These are phyloP conservation scores for Pseudogymnoascus sp. DNA, from an alignment of 2,329 filamentous ascomycete genomes.

Conservation along the genomic window DNA sequence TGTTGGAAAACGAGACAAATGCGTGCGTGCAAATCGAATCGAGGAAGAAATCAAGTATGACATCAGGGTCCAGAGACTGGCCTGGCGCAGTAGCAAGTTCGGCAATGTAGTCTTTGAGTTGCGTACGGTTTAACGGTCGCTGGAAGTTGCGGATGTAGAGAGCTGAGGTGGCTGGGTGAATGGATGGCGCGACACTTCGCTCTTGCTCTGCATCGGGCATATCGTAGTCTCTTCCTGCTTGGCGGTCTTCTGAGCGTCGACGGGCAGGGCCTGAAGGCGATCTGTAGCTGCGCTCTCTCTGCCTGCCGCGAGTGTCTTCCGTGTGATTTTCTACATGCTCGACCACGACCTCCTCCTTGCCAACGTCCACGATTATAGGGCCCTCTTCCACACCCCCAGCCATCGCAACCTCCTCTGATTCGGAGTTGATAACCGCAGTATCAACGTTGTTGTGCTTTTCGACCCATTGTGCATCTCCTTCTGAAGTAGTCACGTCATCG, in stretches of 20 bases:
- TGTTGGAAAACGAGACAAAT: slow-evolving; percentile 63
- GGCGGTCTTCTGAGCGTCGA: slow-evolving; percentile 13
- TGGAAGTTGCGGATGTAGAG: slow-evolving; percentile 89
- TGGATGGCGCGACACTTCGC: slow-evolving; percentile 42
- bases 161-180: slow-evolving; percentile 65
- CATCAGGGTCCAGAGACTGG: slow-evolving; percentile 41
- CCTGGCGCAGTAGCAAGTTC: slow-evolving; percentile 56
- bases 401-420: slow-evolving; percentile 9
- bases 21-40: slow-evolving; percentile 85
- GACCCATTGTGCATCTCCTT: slow-evolving; percentile 18
- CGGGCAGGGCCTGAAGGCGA: neutral
- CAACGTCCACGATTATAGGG: slow-evolving; percentile 15
- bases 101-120: slow-evolving; percentile 61
- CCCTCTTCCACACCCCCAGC: slow-evolving; percentile 8
- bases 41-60: slow-evolving; percentile 65
- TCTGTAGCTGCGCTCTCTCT: neutral
- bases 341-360: slow-evolving; percentile 16
- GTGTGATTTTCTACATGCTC: slow-evolving; percentile 2
- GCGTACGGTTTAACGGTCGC: slow-evolving; percentile 66
- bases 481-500: slow-evolving; percentile 13
- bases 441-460: slow-evolving; percentile 23
- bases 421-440: slow-evolving; percentile 12
- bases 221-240: slow-evolving; percentile 3
- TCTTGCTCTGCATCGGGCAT: slow-evolving; percentile 20
- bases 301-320: neutral